Conservation (phyloP, 352 stramenopile species). For the Globisporangium heterothallicum region DNA sequence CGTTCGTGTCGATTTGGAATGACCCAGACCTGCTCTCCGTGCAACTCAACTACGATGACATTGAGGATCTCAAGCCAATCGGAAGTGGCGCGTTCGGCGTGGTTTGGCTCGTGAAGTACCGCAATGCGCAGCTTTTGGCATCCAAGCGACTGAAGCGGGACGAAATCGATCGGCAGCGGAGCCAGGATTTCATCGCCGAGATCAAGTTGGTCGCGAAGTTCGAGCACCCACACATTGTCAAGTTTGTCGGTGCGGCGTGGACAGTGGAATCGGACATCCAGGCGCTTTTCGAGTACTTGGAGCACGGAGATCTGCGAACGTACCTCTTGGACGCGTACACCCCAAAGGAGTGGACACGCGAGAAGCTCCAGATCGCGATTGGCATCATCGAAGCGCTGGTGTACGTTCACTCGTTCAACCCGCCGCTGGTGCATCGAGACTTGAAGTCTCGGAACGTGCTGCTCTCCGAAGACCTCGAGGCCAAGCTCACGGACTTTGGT, state of each 20-base stretch:
- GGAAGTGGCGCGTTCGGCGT: conserved; percentile 27
- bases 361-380: conserved; percentile 51
- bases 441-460: conserved; percentile 60
- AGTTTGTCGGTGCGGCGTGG: conserved; percentile 47
- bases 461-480: conserved; percentile 20
- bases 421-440: conserved; percentile 50
- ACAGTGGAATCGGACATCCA: conserved; percentile 42
- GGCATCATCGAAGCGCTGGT: conserved; percentile 57
- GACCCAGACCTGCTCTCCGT: conserved; percentile 39
- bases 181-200: conserved; percentile 40
- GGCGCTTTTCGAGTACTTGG: conserved; percentile 65
- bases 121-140: conserved; percentile 24
- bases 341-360: conserved; percentile 24
- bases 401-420: conserved; percentile 60
- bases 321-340: conserved; percentile 20
- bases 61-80: conserved; percentile 36
- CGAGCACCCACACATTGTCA: conserved; percentile 43
- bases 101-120: conserved; percentile 40
- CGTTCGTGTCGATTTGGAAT: conserved; percentile 28
- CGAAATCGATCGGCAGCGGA: conserved; percentile 26
- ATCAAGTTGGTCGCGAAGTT: conserved; percentile 48
- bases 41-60: conserved; percentile 33
- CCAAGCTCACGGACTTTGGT: conserved; percentile 48
- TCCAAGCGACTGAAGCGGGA: conserved; percentile 39
- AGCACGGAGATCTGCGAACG: conserved; percentile 38